Percentiles rank a stretch among this genome's conserved stretches.
These are phyloP conservation scores for Serendipita indica DNA, from an alignment of 768 basidiomycete genomes.

Conservation along the genomic window DNA sequence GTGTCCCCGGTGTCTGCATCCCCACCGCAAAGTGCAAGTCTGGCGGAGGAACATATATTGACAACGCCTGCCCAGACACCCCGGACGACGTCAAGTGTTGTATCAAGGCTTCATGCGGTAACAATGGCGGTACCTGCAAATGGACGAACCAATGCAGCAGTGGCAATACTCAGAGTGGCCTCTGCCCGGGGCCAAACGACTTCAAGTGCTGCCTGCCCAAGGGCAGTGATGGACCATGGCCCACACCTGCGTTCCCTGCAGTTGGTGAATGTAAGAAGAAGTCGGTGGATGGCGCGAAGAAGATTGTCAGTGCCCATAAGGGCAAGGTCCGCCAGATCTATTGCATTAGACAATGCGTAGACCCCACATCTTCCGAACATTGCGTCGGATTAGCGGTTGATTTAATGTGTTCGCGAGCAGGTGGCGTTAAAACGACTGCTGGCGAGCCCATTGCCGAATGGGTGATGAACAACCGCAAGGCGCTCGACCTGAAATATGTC, in stretches of 20 bases:
- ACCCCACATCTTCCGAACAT: background rate
- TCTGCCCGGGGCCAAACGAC: background rate
- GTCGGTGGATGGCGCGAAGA: background rate
- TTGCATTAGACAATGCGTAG: background rate
- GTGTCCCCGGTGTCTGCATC: background rate
- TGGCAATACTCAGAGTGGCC: background rate
- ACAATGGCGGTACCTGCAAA: background rate
- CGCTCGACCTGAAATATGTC: background rate
- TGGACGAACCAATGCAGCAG: background rate
- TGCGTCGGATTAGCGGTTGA: background rate
- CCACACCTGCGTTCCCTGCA: background rate
- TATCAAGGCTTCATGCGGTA: background rate
- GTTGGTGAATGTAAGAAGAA: background rate
- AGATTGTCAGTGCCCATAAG: background rate
- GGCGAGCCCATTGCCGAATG: background rate
- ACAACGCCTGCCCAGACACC: background rate
- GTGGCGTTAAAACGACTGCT: background rate
- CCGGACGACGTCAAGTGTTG: background rate
- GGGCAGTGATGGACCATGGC: background rate
- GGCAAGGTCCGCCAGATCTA: background rate
- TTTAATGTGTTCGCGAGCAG: background rate
- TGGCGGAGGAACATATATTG: background rate
- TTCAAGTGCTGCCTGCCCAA: conserved; percentile 2
- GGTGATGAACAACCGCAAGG: background rate
- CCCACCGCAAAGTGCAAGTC: background rate